Evolutionary conservation across 495 filamentous ascomycete genomes (phyloP), one percentile per base, ranked within the genome.

Genomic region (Lasiosphaeria miniovina): DNA sequence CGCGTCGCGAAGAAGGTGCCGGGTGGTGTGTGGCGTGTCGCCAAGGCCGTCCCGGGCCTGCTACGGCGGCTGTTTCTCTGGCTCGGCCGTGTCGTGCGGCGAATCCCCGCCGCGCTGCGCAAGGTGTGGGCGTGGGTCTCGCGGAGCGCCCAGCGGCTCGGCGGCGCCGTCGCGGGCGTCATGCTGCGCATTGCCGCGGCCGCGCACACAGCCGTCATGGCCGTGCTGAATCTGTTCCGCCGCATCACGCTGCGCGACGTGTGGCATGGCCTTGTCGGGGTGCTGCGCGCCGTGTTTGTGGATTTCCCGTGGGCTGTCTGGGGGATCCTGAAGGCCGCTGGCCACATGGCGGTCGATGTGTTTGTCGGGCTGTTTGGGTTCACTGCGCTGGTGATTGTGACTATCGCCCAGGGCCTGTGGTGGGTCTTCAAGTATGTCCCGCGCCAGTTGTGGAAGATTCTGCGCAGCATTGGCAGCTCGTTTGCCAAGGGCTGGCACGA

Each of bases 181-280:
- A 54, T 75, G 49, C 33, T 66, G 48, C 59, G 58, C 40, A 33
- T 71, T 5, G 52, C 73, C 4, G 71, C 75, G 12, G 65, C 68
- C 4, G 6, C 78, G 5, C 75, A 77, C 14, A 78, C 76, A 5
- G 62, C 66, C 4, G 48, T 74, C 4, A 54, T 62, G 41, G 75
- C 73, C 1, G 51, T 76, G 31, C 32, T 70, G 43, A 64, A 59
- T 36, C 74, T 74, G 60, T 78, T 79, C 62, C 57, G 69, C 46
- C 50, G 36, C 4, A 68, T 77, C 57, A 76, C 74, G 15, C 63
- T 77, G 45, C 65, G 62, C 54, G 71, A 78, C 54, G 67, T 79
- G 12, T 70, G 67, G 67, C 65, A 73, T 49, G 74, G 74, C 7
- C 52, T 77, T 36, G 36, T 57, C 17, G 60, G 61, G n/a, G 62